Base-by-base conservation (phyloP, 1,284 basidiomycete genomes). In the Malassezia pachydermatis region DNA sequence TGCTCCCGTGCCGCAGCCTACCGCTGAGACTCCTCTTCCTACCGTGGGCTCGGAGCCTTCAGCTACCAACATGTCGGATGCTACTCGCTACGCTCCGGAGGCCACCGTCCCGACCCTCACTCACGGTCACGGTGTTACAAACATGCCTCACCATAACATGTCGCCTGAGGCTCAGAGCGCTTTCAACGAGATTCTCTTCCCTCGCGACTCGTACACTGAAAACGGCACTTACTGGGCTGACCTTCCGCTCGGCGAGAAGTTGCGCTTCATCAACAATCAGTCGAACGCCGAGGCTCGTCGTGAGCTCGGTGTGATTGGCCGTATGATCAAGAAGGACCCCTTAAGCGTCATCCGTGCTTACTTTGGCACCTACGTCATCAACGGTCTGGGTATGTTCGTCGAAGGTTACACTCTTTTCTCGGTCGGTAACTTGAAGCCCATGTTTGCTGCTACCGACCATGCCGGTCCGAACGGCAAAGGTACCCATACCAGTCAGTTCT, bases 321-420 rank as follows among this genome's bases (percentile, higher is more conserved):
- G 55, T 24, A 76, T 78, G 76, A 75, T 77, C 71, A 78, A 78
- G 67, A 60, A 62, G 45, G 77, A 78, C 58, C 73, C 74, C 1
- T 45, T 72, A 7, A 72, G 70, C 24, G 76, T 76, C 9, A 34
- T 77, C 27, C 49, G 54, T 9, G 69, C 71, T 30, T 79, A 79
- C 72, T 77, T 67, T 52, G 45, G 48, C 45, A 73, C 74, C 61
- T 78, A 78, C 56, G 76, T 78, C 39, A 62, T 77, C 42, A 76
- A 73, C 39, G 77, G 77, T 56, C 74, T 78, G 63, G 77, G 77
- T 53, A 73, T 78, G 42, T 78, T 78, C 60, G 76, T 76, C 32
- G 76, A 78, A 61, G 73, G 72, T 6, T 75, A 62, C 58, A 75
- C 75, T 25, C 70, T 78, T 42, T 78, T 78, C 71, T 77, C 76